Evolutionary conservation across 2,329 filamentous ascomycete genomes (phyloP), one percentile per base, ranked within the genome.

Genomic region (Colletotrichum cuscutae): DNA sequence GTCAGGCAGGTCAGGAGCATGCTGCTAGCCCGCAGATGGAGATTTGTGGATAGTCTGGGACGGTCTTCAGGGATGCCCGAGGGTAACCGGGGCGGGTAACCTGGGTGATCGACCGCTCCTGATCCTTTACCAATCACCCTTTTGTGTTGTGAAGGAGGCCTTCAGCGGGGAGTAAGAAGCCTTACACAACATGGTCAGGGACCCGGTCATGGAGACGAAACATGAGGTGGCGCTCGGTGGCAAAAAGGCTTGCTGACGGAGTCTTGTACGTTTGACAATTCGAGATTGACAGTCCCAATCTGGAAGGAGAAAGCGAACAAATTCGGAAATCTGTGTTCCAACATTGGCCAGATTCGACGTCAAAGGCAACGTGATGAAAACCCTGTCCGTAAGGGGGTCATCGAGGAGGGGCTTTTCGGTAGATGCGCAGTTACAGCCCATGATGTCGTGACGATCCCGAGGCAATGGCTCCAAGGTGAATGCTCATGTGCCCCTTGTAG

Each of bases 251-350:
- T 59, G 35, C 46, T 42, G 28, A 46, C 52, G 28, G 62, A 62
- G 46, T 32, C 52, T 60, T 42, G 30, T 49, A 52, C 35, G 32
- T 56, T 64, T 65, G 68, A 68, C 68, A 67, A 26, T 67, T 63
- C 42, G 49, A 59, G 68, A 63, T 67, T 62, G 65, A 75, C 61
- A 70, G 54, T 62, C 82, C 78, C 66, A 68, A 83, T 82, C 59
- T 59, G 82, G 82, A 81, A 85, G 80, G 77, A 74, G 74, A 80
- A 85, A 85, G 84, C 83, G 83, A 84, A 81, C 77, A 76, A 77
- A 81, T 80, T 62, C 77, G 79, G 79, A 79, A 79, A 76, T 26
- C 37, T 71, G 68, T 66, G 42, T 32, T 72, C 75, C 68, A 71
- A 76, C 60, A 61, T 65, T 65, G 67, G 67, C 71, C 76, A 78